Conservation (phyloP, 2,329 filamentous ascomycete genomes). For the Hymenoscyphus fraxineus region DNA sequence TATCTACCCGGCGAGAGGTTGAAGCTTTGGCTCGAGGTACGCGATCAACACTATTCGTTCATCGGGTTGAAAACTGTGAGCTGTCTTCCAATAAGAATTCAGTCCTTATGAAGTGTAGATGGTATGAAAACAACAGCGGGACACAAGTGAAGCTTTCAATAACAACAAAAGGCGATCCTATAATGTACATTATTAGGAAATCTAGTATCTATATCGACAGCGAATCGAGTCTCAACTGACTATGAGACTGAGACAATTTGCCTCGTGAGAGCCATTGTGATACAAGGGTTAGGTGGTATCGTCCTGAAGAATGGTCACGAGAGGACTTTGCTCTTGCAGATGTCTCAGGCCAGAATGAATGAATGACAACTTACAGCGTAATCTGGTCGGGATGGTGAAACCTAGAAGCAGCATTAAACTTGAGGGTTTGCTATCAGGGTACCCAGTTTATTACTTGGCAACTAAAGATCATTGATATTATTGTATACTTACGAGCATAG, state of each 20-base stretch:
- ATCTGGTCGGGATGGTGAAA: not conserved
- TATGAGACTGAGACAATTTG: not conserved
- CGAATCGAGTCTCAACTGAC: conserved; percentile 9
- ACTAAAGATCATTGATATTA: no score
- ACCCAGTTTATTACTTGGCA: no score
- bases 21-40: conserved; percentile 18
- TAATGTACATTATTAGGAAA: not conserved
- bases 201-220: not conserved
- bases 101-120: not conserved
- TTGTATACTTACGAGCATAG: no score
- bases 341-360: conserved; percentile 9
- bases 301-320: conserved; percentile 9
- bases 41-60: conserved; percentile 20
- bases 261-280: conserved; percentile 5
- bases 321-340: not conserved
- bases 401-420: not conserved
- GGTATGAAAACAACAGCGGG: not conserved
- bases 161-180: not conserved
- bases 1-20: conserved; percentile 14
- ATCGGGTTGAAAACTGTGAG: conserved; percentile 6
- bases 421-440: no score
- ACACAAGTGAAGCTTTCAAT: not conserved
- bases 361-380: not conserved
- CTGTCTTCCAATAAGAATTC: not conserved
- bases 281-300: not conserved